Evolutionary conservation across 1,284 basidiomycete genomes (phyloP).

Genomic region (Singerocomus rubriflavus): DNA sequence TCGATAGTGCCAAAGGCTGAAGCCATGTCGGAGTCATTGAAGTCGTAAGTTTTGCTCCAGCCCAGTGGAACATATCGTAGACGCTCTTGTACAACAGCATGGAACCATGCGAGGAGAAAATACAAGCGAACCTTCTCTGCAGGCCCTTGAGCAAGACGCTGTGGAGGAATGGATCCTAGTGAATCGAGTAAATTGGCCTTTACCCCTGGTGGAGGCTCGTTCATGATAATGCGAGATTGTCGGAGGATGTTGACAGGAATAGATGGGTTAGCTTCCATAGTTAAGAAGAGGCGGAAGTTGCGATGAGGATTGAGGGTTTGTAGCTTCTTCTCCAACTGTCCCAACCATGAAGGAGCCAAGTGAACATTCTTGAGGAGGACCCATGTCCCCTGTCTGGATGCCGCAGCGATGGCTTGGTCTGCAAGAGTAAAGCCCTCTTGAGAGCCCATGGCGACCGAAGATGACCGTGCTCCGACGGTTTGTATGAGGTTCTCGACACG

Average conservation of each 20-base stretch:
- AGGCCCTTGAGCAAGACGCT: conserved; percentile 78
- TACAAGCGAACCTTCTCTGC: conserved; percentile 88
- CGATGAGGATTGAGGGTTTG: conserved; percentile 86
- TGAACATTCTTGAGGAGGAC: conserved; percentile 96
- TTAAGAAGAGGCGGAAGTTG: conserved; percentile 93
- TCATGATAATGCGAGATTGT: conserved; percentile 94
- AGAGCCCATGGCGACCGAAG: conserved; percentile 96
- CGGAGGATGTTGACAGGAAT: conserved; percentile 96
- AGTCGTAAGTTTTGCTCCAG: conserved; percentile 95
- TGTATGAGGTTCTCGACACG: conserved; percentile 88
- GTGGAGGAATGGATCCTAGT: conserved; percentile 69
- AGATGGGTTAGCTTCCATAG: conserved; percentile 91
- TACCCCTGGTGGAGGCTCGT: conserved; percentile 93
- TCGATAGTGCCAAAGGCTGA: conserved; percentile 91
- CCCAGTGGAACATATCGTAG: conserved; percentile 92
- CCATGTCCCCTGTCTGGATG: conserved; percentile 90
- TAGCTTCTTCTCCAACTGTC: conserved; percentile 93
- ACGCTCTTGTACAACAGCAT: conserved; percentile 93
- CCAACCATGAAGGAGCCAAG: conserved; percentile 90
- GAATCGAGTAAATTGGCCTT: conserved; percentile 94
- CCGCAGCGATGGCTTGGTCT: conserved; percentile 89
- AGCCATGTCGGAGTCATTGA: conserved; percentile 97
- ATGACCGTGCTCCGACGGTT: conserved; percentile 69
- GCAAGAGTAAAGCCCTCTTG: conserved; percentile 94
- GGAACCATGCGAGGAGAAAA: conserved; percentile 98